A percentile compares a stretch with the other conserved stretches of the same genome.
These are phyloP conservation scores for Zancudomyces culisetae DNA, from an alignment of 371 early-diverging fungal genomes.

Conservation along the genomic window DNA sequence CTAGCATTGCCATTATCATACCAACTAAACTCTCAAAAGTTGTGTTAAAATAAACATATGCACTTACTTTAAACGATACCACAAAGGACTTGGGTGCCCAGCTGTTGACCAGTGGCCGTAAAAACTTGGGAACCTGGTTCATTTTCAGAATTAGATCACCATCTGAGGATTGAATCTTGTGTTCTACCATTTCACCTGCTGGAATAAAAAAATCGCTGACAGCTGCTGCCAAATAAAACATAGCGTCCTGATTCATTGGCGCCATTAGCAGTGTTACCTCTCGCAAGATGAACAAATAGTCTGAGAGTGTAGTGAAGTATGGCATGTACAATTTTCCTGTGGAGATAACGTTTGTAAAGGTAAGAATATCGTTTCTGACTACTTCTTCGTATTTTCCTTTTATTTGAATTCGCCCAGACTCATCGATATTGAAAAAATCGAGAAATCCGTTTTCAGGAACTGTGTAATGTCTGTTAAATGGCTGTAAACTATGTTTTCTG, in stretches of 20 bases:
- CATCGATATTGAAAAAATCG: constrained; percentile 26
- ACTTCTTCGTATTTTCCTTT: constrained; percentile 32
- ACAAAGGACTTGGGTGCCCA: constrained; percentile 78
- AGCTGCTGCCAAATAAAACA: constrained; percentile 95
- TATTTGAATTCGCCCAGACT: constrained; percentile 21
- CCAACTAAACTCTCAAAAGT: too few relatives aligned
- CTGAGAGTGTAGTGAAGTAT: constrained; percentile 73
- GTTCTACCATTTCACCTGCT: constrained; percentile 65
- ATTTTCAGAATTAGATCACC: constrained; percentile 66
- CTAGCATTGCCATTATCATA: background rate
- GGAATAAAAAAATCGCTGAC: constrained; percentile 96
- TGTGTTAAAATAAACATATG: background rate
- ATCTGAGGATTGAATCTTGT: constrained; percentile 87
- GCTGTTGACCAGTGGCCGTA: constrained; percentile 73
- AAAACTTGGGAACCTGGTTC: constrained; percentile 92
- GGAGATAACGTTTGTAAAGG: constrained; percentile 27
- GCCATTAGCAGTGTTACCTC: constrained; percentile 46
- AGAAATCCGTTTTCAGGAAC: constrained; percentile 58
- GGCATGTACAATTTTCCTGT: constrained; percentile 37
- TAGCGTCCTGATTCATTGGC: constrained; percentile 39
- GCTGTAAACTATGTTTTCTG: constrained; percentile 80
- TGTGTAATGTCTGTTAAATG: constrained; percentile 78
- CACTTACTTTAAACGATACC: constrained; percentile 79
- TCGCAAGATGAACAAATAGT: constrained; percentile 81
- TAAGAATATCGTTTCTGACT: constrained; percentile 38